Base-by-base conservation (phyloP, 1,284 basidiomycete genomes). In the Cerrena zonata region DNA sequence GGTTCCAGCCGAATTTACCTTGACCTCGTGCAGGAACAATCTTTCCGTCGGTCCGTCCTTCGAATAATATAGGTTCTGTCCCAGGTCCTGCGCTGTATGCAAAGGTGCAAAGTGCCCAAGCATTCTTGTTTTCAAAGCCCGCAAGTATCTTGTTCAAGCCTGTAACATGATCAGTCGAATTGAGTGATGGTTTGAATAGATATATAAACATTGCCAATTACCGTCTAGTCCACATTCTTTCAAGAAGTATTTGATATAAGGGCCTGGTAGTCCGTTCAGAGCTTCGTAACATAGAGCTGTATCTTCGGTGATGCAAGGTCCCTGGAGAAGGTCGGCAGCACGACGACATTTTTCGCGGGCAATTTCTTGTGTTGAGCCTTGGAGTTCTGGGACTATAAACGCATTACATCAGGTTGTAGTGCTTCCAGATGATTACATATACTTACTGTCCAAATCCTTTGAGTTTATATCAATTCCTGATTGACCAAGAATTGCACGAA, bases 201-300 rank as follows among this genome's bases (percentile, higher is more conserved):
- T 3, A 18, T 15, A 34, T 34, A 34, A 34, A 34, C 7, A 34
- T 34, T 7, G 30, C 19, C 10, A 23, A 52, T 34, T 19, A 77
- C 81, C 83, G 58, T 89, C 84, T 60, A 92, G 89, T 1, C 94
- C 94, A 3, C 96, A 69, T 19, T 77, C 77, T 46, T 76, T 75
- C 61, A 95, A 70, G 67, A 97, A 97, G 62, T 92, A 79, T 64
- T 99, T 99, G 77, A 99, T 96, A 70, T 97, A 99, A 0, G 94
- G 94, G 0, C 95, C 96, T 1, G 95, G 95, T 4, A 99, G 80
- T 0, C 92, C 94, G 37, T 84, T 80, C 30, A 98, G 73, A 0
- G 94, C 94, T 57, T 86, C 82, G 64, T 94, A 98, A 61, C 87
- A 91, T 3, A 99, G 80, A 0, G 95, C 93, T 0, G 95, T 98